Conservation (phyloP, 495 filamentous ascomycete species). For the Lophiostoma macrostomum region DNA sequence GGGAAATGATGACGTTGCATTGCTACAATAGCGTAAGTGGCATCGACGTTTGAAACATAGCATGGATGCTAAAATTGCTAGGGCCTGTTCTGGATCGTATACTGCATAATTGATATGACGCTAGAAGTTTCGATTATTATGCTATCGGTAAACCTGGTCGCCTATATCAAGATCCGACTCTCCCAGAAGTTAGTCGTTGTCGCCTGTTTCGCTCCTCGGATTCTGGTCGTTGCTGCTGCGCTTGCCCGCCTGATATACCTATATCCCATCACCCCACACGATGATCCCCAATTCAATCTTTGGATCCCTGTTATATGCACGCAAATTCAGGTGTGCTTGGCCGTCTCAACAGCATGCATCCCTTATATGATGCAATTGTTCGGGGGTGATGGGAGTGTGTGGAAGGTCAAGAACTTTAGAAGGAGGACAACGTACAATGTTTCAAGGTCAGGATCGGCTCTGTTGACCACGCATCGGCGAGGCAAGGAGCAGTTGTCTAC, state of each 20-base stretch:
- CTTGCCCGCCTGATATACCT: constrained; percentile 22
- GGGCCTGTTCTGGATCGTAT: constrained; percentile 31
- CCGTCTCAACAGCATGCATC: constrained; percentile 25
- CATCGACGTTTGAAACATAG: not conserved
- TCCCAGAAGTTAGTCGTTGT: constrained; percentile 19
- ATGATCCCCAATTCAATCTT: constrained; percentile 17
- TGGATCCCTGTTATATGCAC: constrained; percentile 29
- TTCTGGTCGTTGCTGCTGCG: constrained; percentile 25
- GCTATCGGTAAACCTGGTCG: constrained; percentile 30
- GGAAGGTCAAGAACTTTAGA: constrained; percentile 3
- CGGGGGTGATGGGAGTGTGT: constrained; percentile 3
- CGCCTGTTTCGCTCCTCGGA: constrained; percentile 27
- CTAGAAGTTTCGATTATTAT: constrained; percentile 30
- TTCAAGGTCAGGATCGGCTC: not conserved
- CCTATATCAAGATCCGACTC: constrained; percentile 16
- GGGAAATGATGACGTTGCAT: constrained; percentile 29
- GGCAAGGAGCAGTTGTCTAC: constrained; percentile 5
- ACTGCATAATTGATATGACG: constrained; percentile 32
- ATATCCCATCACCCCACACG: constrained; percentile 26
- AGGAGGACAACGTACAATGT: constrained; percentile 1
- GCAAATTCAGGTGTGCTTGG: constrained; percentile 21
- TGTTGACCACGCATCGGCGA: not conserved
- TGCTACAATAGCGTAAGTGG: constrained; percentile 33
- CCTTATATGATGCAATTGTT: constrained; percentile 28
- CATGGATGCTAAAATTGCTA: constrained; percentile 16